phyloP scores from a whole-genome alignment of 495 filamentous ascomycete species.

The Penicillium roqueforti region DNA sequence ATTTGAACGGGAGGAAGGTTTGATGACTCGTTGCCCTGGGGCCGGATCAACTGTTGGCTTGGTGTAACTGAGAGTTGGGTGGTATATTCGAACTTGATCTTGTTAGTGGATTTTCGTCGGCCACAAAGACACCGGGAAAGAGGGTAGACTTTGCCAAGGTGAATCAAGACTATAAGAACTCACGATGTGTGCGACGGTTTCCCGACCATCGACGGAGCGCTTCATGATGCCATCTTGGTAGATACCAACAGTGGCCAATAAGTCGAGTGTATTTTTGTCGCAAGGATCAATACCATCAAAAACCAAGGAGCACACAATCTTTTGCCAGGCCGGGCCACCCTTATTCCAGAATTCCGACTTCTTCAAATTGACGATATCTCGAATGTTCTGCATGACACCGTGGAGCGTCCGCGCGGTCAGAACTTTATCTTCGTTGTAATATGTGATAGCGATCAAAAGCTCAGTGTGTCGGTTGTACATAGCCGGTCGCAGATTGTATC shows the following conservation, averaged over 20 bases:
- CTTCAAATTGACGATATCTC: slow-evolving; percentile 96
- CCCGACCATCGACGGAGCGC: slow-evolving; percentile 91
- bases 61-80: slow-evolving; percentile 97
- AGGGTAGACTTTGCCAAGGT: background rate
- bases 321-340: slow-evolving; percentile 97
- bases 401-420: slow-evolving; percentile 89
- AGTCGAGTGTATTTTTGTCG: slow-evolving; percentile 92
- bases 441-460: slow-evolving; percentile 93
- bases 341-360: slow-evolving; percentile 99
- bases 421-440: slow-evolving; percentile 98
- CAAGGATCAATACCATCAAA: slow-evolving; percentile 98
- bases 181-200: slow-evolving; percentile 89
- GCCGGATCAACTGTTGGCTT: slow-evolving; percentile 89
- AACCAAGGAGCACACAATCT: slow-evolving; percentile 92
- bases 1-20: slow-evolving; percentile 94
- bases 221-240: slow-evolving; percentile 99
- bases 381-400: slow-evolving; percentile 97
- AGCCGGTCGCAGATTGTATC: slow-evolving; percentile 92
- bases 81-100: slow-evolving; percentile 84
- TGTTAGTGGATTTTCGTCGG: background rate
- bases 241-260: slow-evolving; percentile 88
- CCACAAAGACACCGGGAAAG: background rate
- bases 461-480: slow-evolving; percentile 99
- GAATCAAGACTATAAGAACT: slow-evolving; percentile 17
- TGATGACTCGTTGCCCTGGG: slow-evolving; percentile 72